phyloP scores from a whole-genome alignment of 2,329 filamentous ascomycete species.

The Fonsecaea monophora region DNA sequence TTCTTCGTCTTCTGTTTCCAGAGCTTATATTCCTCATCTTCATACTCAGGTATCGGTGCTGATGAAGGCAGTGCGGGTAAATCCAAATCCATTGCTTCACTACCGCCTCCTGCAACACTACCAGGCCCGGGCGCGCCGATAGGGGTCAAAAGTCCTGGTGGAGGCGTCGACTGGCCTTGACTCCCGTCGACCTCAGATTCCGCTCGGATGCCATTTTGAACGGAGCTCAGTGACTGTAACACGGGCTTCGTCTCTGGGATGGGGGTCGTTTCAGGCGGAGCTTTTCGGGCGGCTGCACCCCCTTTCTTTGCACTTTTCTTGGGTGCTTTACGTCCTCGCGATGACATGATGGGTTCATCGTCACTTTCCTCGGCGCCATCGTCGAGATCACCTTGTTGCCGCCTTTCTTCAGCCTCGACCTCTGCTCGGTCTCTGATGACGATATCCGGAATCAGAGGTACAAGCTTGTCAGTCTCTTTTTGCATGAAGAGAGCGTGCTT shows the following conservation, averaged over 20 bases:
- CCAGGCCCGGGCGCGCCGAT: conserved; percentile 72
- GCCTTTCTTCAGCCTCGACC: conserved; percentile 82
- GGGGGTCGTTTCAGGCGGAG: conserved; percentile 78
- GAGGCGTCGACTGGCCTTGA: conserved; percentile 82
- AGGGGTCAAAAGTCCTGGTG: conserved; percentile 74
- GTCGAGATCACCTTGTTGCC: conserved; percentile 77
- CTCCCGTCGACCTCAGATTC: conserved; percentile 79
- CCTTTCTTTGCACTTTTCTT: conserved; percentile 78
- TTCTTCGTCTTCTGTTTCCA: conserved; percentile 99
- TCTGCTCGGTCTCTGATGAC: conserved; percentile 88
- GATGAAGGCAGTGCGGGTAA: conserved; percentile 69
- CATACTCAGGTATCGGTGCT: conserved; percentile 79
- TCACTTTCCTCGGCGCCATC: conserved; percentile 90
- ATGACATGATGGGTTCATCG: conserved; percentile 98
- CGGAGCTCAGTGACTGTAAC: conserved; percentile 60
- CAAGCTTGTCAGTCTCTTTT: conserved; percentile 95
- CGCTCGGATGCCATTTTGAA: conserved; percentile 59
- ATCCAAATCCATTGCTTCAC: conserved; percentile 85
- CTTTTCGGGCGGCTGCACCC: conserved; percentile 69
- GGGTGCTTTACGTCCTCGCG: conserved; percentile 85
- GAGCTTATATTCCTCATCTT: conserved; percentile 89
- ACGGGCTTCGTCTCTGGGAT: conserved; percentile 75
- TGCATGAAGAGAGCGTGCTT: conserved; percentile 96
- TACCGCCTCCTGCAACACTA: conserved; percentile 60
- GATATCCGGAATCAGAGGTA: conserved; percentile 92